Evolutionary conservation across 1,139 yeast species (phyloP), one percentile per base, ranked within the genome.

Genomic region (Kurtzmaniella quercitrusa): DNA sequence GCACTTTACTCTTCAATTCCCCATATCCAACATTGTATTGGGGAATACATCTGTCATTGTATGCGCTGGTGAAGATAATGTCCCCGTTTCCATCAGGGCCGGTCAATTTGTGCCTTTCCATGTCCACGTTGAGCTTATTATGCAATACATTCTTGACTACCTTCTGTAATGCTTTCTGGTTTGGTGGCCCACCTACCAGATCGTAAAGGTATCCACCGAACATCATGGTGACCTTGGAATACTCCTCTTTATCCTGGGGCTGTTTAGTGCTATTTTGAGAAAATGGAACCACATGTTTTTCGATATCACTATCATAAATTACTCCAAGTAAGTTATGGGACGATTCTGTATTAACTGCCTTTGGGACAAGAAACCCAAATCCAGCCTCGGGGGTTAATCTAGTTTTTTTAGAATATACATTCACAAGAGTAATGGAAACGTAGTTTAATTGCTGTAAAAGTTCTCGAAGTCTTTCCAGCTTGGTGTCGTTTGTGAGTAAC

Each of bases 251-350:
- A 23, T 39, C 16, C 21, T 14, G 25, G 8, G 37, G 36, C 12
- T 19, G 9, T n/a, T 25, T 16, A n/a, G 33, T 3, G n/a, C 15
- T 8, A 5, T 14, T 25, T 4, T 17, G 25, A 10, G 23, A 9
- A 14, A 74, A 53, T 11, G 62, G 58, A 31, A 58, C 51, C 23
- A 76, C 68, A 46, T 75, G 65, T 49, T 73, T 69, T 57, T 82
- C 91, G 12, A 88, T 77, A 41, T 88, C 90, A 1, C 96, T 87
- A 60, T 93, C 98, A 62, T 86, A 93, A 27, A 93, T 89, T 1
- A 89, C 89, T 1, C 98, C 98, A 37, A 93, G 68, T 16, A 90
- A 65, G 53, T 87, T 85, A 19, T 36, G 23, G 18, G 36, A 4
- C 18, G 36, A 14, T 7, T 18, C 25, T 12, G 17, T 18, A 27